Evolutionary conservation across 345 rosid genomes (phyloP), one percentile per base, ranked within the genome.

Genomic region (Combretum micranthum): DNA sequence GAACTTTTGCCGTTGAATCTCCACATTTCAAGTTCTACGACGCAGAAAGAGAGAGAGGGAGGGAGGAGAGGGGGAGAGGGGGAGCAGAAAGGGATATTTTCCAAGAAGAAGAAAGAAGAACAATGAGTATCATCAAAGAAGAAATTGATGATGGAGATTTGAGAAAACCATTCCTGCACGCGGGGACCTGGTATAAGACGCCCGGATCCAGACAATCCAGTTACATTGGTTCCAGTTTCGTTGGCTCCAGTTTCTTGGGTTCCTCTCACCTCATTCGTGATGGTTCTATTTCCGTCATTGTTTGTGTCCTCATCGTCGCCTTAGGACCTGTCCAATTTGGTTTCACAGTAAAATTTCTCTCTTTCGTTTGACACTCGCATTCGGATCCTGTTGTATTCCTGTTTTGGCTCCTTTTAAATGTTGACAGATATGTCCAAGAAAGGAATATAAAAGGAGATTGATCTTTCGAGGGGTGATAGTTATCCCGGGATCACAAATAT

Each of bases 151-250:
- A 53, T 8, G 65, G 75, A 44, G 84, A 80, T 23, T 50, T 82
- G 16, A 63, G 74, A 75, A 85, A 85, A 64, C 93, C 88, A 20
- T 80, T 86, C 61, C 69, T 86, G 25, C 89, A 86, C 55, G 77
- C 87, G 0, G 93, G 93, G 51, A 86, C 89, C 59, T 83, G 94
- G 94, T 86, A 83, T 69, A 73, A 77, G 49, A 86, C 79, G 87
- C 9, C 39, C 39, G 65, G 78, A 17, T 83, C 95, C 0, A 69
- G 83, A 50, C 92, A 85, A 63, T 80, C 89, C 44, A 83, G 87
- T 69, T 53, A 75, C 65, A 47, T 79, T 69, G 68, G 76, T 6
- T 80, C 83, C 32, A 25, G 32, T 32, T 32, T 32, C 39, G 39
- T 32, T 9, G 39, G 39, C 9, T 32, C 7, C 39, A 32, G 39